Conservation (phyloP, 352 stramenopile species). For the Globisporangium megalacanthum region DNA sequence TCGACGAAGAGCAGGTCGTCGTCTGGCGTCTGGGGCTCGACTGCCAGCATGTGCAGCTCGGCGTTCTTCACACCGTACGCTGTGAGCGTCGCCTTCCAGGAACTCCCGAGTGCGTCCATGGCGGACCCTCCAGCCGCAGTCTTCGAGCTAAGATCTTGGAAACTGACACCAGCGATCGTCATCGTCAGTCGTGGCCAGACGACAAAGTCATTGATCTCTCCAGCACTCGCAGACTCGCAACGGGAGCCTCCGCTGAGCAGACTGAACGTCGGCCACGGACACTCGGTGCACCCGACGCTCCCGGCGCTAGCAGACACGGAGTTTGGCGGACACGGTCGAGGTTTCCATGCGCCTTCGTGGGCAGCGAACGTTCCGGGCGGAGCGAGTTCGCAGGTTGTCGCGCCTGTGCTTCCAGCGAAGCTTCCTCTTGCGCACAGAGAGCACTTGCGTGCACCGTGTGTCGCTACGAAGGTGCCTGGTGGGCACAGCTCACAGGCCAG, state of each 20-base stretch:
- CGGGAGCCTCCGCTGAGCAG: not conserved
- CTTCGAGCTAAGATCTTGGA: not conserved
- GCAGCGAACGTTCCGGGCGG: constrained; percentile 1
- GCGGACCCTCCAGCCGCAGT: not conserved
- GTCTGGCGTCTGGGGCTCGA: constrained; percentile 6
- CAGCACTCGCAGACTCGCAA: not conserved
- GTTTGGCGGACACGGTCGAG: constrained; percentile 7
- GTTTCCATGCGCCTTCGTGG: constrained; percentile 4
- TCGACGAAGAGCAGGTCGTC: constrained; percentile 6
- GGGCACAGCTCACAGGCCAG: constrained; percentile 5
- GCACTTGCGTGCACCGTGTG: constrained; percentile 3
- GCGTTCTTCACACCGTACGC: constrained; percentile 4
- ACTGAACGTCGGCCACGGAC: constrained; percentile 14
- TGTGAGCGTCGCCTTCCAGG: constrained; percentile 6
- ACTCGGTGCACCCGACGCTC: not conserved
- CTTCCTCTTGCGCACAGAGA: constrained; percentile 1
- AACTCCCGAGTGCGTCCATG: not conserved
- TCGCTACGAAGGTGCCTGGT: constrained; percentile 1
- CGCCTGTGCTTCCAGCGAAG: not conserved
- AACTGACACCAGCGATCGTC: constrained; percentile 10
- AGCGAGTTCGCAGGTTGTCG: constrained; percentile 4
- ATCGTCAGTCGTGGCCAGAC: constrained; percentile 10
- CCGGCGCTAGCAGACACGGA: not conserved
- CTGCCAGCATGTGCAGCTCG: constrained; percentile 6
- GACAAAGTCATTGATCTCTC: constrained; percentile 11